These are phyloP conservation scores for Rutstroemia sp. DNA, from an alignment of 2,329 filamentous ascomycete genomes.

Conservation along the genomic window DNA sequence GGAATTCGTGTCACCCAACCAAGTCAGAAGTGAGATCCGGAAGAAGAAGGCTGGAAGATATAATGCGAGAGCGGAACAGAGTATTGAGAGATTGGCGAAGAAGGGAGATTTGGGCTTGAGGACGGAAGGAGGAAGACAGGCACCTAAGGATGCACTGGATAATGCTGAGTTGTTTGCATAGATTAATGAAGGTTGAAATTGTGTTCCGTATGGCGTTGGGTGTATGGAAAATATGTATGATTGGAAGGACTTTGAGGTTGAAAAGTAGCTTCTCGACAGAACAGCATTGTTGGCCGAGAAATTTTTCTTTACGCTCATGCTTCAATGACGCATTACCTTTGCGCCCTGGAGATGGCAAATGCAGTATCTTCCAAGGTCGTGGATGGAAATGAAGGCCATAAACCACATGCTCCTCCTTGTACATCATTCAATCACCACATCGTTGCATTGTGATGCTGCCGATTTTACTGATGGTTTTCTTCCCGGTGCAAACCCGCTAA, in stretches of 20 bases:
- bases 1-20: constrained; percentile 94
- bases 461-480: too few species aligned
- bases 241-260: background rate
- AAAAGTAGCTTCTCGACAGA: background rate
- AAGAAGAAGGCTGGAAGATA: constrained; percentile 70
- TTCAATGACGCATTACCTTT: too few species aligned
- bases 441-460: too few species aligned
- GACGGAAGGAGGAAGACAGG: constrained; percentile 55
- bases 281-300: too few species aligned
- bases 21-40: constrained; percentile 76
- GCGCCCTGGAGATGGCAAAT: too few species aligned
- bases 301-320: background rate
- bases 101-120: constrained; percentile 70
- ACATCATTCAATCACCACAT: too few species aligned
- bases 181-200: constrained; percentile 17
- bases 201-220: constrained; percentile 5
- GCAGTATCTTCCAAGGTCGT: too few species aligned
- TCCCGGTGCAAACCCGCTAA: too few species aligned
- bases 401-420: too few species aligned
- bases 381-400: too few species aligned
- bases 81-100: constrained; percentile 65
- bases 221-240: constrained; percentile 6
- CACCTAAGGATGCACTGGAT: constrained; percentile 64
- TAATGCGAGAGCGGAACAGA: constrained; percentile 67
- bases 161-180: constrained; percentile 68